Base-by-base conservation (phyloP, 1,284 basidiomycete genomes). In the Malassezia brasiliensis region DNA sequence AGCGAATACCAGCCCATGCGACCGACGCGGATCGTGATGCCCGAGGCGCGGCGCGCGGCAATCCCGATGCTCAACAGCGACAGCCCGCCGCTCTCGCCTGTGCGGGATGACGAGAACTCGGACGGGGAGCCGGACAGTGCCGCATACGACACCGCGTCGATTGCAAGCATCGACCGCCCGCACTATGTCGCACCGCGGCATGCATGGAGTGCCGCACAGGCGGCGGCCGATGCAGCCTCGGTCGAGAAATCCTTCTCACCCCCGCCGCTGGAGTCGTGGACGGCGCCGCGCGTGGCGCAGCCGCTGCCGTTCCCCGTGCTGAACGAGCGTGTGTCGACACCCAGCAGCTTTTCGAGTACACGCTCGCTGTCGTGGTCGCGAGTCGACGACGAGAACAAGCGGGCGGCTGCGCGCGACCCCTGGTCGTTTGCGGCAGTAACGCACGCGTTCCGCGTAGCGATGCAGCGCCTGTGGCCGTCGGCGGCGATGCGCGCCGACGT, bases 51-150 rank as follows among this genome's bases (percentile, higher is more conserved):
- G 17, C 56, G 54, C 0, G 69, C 65, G 4, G 62, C 34, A 56
- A 60, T 32, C 14, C 62, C 31, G 52, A 56, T 19, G 54, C 59
- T 72, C 41, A 69, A 71, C 46, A 61, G 63, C 22, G 63, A 64
- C 46, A 67, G 63, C 22, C 66, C 69, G 14, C 67, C 69, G 9
- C 58, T 71, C 11, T 69, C 69, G 5, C 69, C 69, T 4, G 62
- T 60, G 14, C 54, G 54, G 47, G 64, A 66, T 30, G 53, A 47
- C 12, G 11, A 7, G 10, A 14, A 17, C 17, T 28, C 25, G 25
- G n/a, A 17, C 17, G 5, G 5, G 2, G 19, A 20, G 6, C 4
- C 7, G 12, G 14, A 44, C 47, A n/a, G 31, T 37, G 7, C 30
- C 38, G 15, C 52, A 41, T 28, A 52, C 54, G 20, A 54, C 20